A percentile compares a stretch with the other conserved stretches of the same genome.
Conservation (phyloP, 2,329 filamentous ascomycete species). For the Epichloe uncinata region DNA sequence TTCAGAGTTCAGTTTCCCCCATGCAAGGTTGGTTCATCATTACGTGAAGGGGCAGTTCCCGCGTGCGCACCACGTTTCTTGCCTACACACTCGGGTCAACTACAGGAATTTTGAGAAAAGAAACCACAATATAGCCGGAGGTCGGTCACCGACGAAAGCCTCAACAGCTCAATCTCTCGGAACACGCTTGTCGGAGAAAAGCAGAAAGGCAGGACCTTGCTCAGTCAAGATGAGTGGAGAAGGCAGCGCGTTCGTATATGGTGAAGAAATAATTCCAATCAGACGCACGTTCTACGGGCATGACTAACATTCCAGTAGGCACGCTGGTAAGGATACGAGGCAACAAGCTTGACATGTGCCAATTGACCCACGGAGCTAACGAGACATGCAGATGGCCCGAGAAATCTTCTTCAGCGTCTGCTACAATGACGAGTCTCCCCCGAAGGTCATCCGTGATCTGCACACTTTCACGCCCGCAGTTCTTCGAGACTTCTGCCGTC, state of each 20-base stretch:
- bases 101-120: no score
- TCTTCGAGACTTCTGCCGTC: constrained; percentile 59
- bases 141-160: no score
- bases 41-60: no score
- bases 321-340: constrained; percentile 19
- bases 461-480: constrained; percentile 59
- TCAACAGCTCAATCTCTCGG: no score
- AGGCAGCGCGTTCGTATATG: constrained; percentile 43
- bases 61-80: no score
- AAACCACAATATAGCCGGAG: no score
- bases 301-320: constrained; percentile 11
- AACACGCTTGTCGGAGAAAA: no score
- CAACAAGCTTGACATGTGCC: neutral
- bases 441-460: constrained; percentile 39
- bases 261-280: constrained; percentile 20
- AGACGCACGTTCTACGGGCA: neutral
- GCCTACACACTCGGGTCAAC: no score
- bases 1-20: no score
- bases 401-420: constrained; percentile 78
- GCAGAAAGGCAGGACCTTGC: neutral
- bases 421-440: constrained; percentile 42
- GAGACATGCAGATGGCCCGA: constrained; percentile 52
- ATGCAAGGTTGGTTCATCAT: no score
- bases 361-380: constrained; percentile 11
- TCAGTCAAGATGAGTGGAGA: constrained; percentile 26